Conservation (phyloP, 768 basidiomycete genomes). For the Tricholoma furcatifolium region DNA sequence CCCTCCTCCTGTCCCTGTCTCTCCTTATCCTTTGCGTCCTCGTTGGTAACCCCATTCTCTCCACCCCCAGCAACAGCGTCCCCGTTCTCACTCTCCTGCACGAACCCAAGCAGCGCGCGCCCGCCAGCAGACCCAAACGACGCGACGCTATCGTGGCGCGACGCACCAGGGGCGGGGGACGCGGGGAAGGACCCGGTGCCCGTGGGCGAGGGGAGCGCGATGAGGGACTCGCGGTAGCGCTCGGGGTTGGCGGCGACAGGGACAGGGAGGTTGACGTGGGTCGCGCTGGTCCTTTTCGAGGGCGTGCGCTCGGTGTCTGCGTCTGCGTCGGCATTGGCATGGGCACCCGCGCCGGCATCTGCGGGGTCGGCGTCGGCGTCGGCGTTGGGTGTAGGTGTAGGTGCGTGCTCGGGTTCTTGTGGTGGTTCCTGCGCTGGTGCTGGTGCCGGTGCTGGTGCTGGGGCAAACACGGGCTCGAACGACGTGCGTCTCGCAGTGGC, state of each 20-base stretch:
- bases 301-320: not conserved
- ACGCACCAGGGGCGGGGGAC: conserved; percentile 16
- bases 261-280: conserved; percentile 20
- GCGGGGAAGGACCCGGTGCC: conserved; percentile 10
- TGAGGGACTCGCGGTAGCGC: conserved; percentile 28
- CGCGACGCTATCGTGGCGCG: conserved; percentile 42
- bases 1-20: conserved; percentile 14
- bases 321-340: not conserved
- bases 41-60: not conserved
- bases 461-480: conserved; percentile 24
- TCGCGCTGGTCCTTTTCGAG: not conserved
- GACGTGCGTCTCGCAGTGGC: conserved; percentile 36
- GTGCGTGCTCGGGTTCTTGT: not conserved
- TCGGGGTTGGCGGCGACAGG: too few relatives aligned
- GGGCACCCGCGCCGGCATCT: not conserved
- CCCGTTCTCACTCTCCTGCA: too few relatives aligned
- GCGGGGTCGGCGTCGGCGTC: not conserved
- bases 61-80: too few relatives aligned
- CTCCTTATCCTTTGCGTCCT: not conserved
- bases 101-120: too few relatives aligned
- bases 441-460: conserved; percentile 16
- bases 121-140: conserved; percentile 12
- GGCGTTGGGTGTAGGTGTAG: not conserved
- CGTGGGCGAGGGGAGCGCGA: conserved; percentile 23
- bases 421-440: not conserved